Base-by-base conservation (phyloP, 2,329 filamentous ascomycete genomes). In the Arthrobotrys musiformis region DNA sequence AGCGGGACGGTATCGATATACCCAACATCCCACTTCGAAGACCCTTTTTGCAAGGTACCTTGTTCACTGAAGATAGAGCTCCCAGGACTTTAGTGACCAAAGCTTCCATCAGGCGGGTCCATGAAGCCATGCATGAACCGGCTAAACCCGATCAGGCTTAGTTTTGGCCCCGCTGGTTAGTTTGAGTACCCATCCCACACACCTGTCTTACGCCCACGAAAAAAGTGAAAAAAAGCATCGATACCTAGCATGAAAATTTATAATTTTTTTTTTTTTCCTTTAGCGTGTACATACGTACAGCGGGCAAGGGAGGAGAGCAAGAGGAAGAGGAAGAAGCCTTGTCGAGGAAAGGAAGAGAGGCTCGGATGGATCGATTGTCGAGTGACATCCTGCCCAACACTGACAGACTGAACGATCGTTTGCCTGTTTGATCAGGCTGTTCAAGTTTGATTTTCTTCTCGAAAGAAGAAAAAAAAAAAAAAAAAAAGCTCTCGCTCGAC, bases 31-130 rank as follows among this genome's bases (percentile, higher is more conserved):
- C 73, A 77, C 73, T 66, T 56, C 7, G 33, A 66, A 70, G 66
- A 70, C 73, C 73, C 73, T 77, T 70, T 69, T 44, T 35, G 42
- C 66, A 67, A 66, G 66, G 73, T 70, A 77, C 50, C 66, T 40
- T 44, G 60, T 50, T n/a, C 50, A 66, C 19, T 37, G 30, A 28
- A 30, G 48, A 66, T 77, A 54, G 73, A 77, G 73, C 73, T 77
- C 73, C 66, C 44, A 66, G 73, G 66, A 77, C 73, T 69, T n/a
- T 76, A 37, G 28, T 54, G 42, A 76, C 66, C 66, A 66, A 58
- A 70, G 66, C 66, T 77, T 61, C 54, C 66, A 70, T 70, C 73
- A 70, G 73, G 66, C 73, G 73, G 73, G 73, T 77, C 73, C 73
- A 67, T 61, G 66, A 68, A 68, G 42, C 58, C 37, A 67, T 77